Base-by-base conservation (phyloP, 225 moss, liverwort and hornwort species). In the Rhytidiadelphus loreus region DNA sequence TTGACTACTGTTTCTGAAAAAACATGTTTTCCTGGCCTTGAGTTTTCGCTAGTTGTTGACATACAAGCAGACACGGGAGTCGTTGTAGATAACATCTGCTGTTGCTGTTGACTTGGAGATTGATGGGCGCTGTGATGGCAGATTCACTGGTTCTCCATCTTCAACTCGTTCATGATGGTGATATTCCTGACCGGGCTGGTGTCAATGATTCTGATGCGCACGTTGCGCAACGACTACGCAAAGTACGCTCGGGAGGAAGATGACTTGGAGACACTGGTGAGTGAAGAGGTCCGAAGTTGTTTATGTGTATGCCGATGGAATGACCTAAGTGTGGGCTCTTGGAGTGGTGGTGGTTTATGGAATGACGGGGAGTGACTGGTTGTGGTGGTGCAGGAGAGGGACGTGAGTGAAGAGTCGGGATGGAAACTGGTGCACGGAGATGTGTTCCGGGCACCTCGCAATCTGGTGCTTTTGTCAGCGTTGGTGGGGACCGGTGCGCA, bases 161-260 rank as follows among this genome's bases (percentile, higher is more conserved):
- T 99, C 95, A 99, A 99, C 92, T 97, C 99, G 20, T 99, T 99
- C 81, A 99, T 99, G 99, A 99, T 99, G 99, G 99, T 99, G 91
- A 97, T 99, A 83, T 99, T 99, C 90, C 93, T 99, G 80, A 99
- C 99, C 55, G 99, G 99, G 72, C 88, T 99, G 77, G 99, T 99
- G 61, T 99, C 99, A 69, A 99, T 99, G 99, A 99, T 99, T 84
- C 91, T 99, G 77, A 99, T 99, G 99, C 96, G 99, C 19, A 99
- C 99, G 75, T 94, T 99, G 82, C 96, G 99, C 74, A 99, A 99
- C 91, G 99, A 99, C 90, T 99, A 99, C 78, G 99, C 99, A 32
- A 99, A 99, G 88, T 99, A 99, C 92, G 99, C 97, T 57, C 94
- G 97, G 39, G 99, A 99, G 88, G 99, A 97, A 79, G 99, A 99